phyloP scores from a whole-genome alignment of 2,329 filamentous ascomycete species.

The Aspergillus fischeri region DNA sequence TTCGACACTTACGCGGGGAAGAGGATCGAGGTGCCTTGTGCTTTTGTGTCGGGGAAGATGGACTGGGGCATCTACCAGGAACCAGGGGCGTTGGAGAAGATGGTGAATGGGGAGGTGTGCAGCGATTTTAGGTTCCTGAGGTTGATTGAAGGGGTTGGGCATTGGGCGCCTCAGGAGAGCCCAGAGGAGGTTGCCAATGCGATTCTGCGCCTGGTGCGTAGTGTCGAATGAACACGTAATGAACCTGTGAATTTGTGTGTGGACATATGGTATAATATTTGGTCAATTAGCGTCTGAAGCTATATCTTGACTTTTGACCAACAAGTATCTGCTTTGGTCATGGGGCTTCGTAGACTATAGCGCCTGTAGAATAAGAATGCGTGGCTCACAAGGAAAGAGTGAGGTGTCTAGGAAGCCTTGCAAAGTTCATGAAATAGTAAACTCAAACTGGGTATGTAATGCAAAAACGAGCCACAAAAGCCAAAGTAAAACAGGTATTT shows the following conservation, averaged over 20 bases:
- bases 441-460: slow-evolving; percentile 17
- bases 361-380: background rate
- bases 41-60: slow-evolving; percentile 57
- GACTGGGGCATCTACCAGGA: slow-evolving; percentile 69
- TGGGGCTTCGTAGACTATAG: background rate
- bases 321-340: background rate
- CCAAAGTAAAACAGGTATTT: slow-evolving; percentile 1
- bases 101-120: slow-evolving; percentile 46
- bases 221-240: background rate
- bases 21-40: slow-evolving; percentile 58
- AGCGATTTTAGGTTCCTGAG: slow-evolving; percentile 50
- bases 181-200: slow-evolving; percentile 50
- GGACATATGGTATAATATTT: background rate
- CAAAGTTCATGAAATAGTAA: background rate
- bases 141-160: slow-evolving; percentile 59
- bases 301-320: background rate
- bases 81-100: slow-evolving; percentile 59
- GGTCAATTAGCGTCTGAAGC: background rate
- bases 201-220: slow-evolving; percentile 42
- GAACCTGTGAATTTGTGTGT: background rate
- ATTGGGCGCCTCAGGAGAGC: slow-evolving; percentile 68
- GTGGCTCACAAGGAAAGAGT: background rate
- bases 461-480: slow-evolving; percentile 1
- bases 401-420: background rate
- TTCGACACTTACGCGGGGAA: slow-evolving; percentile 56